phyloP scores from a whole-genome alignment of 768 basidiomycete species.

The Pilatotrama ljubarskyi region DNA sequence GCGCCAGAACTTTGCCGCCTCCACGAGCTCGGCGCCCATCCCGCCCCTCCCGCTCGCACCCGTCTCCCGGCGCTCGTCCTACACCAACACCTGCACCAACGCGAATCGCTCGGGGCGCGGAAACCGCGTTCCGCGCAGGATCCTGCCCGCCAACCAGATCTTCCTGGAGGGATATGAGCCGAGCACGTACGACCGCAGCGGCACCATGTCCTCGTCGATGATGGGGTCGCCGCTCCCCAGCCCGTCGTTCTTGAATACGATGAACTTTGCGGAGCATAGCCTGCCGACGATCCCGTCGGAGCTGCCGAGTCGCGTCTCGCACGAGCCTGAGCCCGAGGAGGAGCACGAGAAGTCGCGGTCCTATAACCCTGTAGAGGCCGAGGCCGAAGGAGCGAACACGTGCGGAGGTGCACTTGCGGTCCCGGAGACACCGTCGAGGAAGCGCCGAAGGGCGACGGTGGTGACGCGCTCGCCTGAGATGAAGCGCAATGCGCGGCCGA shows the following conservation, averaged over 20 bases:
- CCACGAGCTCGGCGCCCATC: conserved; percentile 45
- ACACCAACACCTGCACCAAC: conserved; percentile 14
- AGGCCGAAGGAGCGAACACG: background rate
- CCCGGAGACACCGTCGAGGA: conserved; percentile 36
- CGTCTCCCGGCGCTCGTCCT: conserved; percentile 49
- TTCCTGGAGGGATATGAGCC: conserved; percentile 46
- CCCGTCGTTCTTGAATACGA: conserved; percentile 15
- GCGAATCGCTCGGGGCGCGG: conserved; percentile 40
- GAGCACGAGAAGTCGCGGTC: background rate
- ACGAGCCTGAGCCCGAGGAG: background rate
- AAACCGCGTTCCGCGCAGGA: conserved; percentile 60
- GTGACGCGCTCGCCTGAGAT: conserved; percentile 61
- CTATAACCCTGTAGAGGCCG: background rate
- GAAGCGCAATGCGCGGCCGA: conserved; percentile 14
- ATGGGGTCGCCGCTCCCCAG: conserved; percentile 12
- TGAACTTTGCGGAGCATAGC: conserved; percentile 18
- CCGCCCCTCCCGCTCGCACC: conserved; percentile 67
- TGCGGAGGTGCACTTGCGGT: conserved; percentile 17
- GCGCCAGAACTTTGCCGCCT: conserved; percentile 67
- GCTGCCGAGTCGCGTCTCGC: conserved; percentile 19
- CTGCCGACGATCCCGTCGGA: conserved; percentile 30
- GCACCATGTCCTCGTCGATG: conserved; percentile 20
- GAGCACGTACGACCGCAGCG: conserved; percentile 32
- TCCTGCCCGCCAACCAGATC: conserved; percentile 69
- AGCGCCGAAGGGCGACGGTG: conserved; percentile 59